phyloP scores from a whole-genome alignment of 2,329 filamentous ascomycete genomes.

The Stagonosporopsis vannaccii region DNA sequence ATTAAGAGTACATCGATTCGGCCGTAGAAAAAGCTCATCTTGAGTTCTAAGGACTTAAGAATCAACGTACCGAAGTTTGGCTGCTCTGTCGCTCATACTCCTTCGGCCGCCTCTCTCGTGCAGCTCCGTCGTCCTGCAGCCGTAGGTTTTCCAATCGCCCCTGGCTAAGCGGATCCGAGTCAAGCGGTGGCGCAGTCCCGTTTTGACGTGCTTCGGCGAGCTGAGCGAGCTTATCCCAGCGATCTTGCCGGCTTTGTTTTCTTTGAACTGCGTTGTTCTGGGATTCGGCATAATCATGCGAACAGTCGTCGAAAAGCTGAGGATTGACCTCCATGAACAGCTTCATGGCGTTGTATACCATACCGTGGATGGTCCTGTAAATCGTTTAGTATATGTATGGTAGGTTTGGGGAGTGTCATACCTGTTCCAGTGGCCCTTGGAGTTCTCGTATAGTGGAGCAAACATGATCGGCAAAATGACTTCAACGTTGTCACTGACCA shows the following conservation, averaged over 20 bases:
- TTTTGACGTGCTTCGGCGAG: conserved; percentile 76
- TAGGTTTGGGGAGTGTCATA: conserved; percentile 55
- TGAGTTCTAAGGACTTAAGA: conserved; percentile 51
- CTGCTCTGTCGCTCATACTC: conserved; percentile 51
- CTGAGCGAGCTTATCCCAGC: conserved; percentile 87
- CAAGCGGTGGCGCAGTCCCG: conserved; percentile 61
- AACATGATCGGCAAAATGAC: conserved; percentile 99
- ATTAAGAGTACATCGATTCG: conserved; percentile 53
- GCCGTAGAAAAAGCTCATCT: conserved; percentile 49
- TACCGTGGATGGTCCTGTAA: conserved; percentile 91
- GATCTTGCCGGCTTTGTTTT: conserved; percentile 80
- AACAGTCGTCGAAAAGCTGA: conserved; percentile 97
- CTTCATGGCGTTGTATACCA: conserved; percentile 99
- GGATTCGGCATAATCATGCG: conserved; percentile 95
- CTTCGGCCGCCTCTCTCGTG: conserved; percentile 49
- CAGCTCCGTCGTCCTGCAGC: conserved; percentile 75
- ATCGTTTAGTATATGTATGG: conserved; percentile 24
- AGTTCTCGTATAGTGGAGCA: conserved; percentile 96
- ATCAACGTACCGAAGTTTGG: conserved; percentile 54
- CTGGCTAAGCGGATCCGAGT: conserved; percentile 79
- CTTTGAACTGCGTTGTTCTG: conserved; percentile 90
- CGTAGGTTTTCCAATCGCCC: conserved; percentile 89
- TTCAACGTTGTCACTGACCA: conserved; percentile 98
- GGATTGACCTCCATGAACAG: conserved; percentile 99
- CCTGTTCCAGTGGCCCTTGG: conserved; percentile 99